Evolutionary conservation across 2,329 filamentous ascomycete genomes (phyloP).

Genomic region (Chaetomium sp.): DNA sequence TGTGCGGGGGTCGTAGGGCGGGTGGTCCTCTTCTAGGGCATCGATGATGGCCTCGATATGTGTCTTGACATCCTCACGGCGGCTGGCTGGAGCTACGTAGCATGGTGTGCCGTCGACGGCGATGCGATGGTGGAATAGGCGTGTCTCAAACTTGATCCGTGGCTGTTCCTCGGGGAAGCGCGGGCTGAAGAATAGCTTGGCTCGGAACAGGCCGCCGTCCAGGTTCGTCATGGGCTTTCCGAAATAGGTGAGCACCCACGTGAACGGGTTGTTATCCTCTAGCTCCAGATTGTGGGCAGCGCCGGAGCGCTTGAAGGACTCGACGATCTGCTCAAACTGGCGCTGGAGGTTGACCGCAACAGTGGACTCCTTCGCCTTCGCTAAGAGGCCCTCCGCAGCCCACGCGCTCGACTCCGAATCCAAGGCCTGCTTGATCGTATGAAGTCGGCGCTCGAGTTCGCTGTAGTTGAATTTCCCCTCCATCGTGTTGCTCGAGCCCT

Average conservation of each 20-base stretch:
- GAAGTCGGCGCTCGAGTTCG: conserved; percentile 63
- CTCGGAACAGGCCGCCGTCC: conserved; percentile 81
- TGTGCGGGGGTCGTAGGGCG: conserved; percentile 83
- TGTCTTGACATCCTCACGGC: conserved; percentile 67
- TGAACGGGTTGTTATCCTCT: conserved; percentile 76
- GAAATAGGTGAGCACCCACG: conserved; percentile 85
- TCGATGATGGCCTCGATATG: conserved; percentile 81
- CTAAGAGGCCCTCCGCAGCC: conserved; percentile 60
- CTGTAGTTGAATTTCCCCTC: conserved; percentile 78
- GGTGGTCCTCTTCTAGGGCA: conserved; percentile 78
- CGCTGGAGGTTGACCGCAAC: conserved; percentile 76
- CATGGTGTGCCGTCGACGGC: conserved; percentile 74
- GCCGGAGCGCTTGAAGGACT: conserved; percentile 65
- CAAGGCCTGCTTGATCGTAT: conserved; percentile 61
- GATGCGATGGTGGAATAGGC: conserved; percentile 83
- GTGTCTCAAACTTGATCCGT: conserved; percentile 71
- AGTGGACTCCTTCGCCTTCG: conserved; percentile 60
- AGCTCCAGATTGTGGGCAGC: conserved; percentile 70
- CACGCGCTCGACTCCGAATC: conserved; percentile 66
- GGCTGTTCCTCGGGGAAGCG: conserved; percentile 86
- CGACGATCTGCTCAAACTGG: conserved; percentile 76
- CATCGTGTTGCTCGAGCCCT: conserved; percentile 71
- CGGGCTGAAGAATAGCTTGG: conserved; percentile 73
- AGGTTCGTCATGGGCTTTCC: conserved; percentile 88
- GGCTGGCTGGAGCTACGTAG: conserved; percentile 59